Percentiles rank a stretch among this genome's conserved stretches.
These are phyloP conservation scores for Auricularia sp. DNA, from an alignment of 768 basidiomycete genomes.

Conservation along the genomic window DNA sequence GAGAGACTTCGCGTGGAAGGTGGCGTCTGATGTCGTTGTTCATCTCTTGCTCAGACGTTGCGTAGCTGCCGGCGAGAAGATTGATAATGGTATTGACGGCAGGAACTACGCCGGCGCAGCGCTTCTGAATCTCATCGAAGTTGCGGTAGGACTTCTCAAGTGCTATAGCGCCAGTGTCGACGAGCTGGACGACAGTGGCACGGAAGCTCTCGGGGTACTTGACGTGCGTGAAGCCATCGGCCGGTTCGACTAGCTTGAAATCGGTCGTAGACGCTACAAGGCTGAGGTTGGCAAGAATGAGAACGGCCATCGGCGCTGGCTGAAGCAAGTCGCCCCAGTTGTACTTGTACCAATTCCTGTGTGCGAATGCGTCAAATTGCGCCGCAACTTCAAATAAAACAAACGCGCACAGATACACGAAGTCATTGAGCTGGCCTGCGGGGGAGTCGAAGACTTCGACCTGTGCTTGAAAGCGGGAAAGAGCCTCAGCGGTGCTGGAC, in stretches of 20 bases:
- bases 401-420: too few relatives aligned
- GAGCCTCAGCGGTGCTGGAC: too few relatives aligned
- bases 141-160: neutral
- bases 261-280: neutral
- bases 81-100: constrained; percentile 3
- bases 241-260: constrained; percentile 1
- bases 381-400: too few relatives aligned
- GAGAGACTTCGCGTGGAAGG: neutral
- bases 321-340: constrained; percentile 3
- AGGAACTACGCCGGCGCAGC: neutral
- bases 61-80: neutral
- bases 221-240: neutral
- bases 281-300: neutral
- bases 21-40: neutral
- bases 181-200: constrained; percentile 1
- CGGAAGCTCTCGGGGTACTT: constrained; percentile 1
- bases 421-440: too few relatives aligned
- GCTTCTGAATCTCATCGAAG: constrained; percentile 3
- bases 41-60: neutral
- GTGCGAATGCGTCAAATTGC: too few relatives aligned
- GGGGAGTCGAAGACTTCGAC: too few relatives aligned
- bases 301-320: constrained; percentile 1
- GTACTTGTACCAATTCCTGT: neutral
- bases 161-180: neutral
- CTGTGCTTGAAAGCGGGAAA: too few relatives aligned